Evolutionary conservation across 176 grass and related monocot species (phyloP).

Genomic region (Oryza punctata): DNA sequence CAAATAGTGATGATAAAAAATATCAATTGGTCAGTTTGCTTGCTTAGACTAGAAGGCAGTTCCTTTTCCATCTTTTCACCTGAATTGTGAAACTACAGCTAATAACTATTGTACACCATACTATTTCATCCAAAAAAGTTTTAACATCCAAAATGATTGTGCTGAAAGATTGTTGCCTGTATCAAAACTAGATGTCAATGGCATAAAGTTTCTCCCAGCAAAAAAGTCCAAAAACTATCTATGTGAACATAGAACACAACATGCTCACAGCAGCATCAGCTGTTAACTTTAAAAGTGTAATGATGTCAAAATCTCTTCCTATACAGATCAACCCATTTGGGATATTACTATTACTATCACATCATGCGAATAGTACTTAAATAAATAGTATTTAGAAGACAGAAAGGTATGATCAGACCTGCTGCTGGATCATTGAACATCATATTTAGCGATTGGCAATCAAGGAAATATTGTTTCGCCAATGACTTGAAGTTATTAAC

Average conservation of each 20-base stretch:
- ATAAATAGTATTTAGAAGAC: neutral
- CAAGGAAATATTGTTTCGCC: constrained; percentile 71
- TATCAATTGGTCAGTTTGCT: neutral
- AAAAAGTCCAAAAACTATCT: neutral
- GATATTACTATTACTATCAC: neutral
- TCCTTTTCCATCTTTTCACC: neutral
- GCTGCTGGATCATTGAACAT: constrained; percentile 61
- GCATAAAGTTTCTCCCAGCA: neutral
- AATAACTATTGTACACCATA: constrained; percentile 4
- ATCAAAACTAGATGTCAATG: neutral
- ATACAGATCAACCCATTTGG: neutral
- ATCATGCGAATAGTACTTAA: neutral
- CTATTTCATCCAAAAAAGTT: neutral
- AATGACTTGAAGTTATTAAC: constrained; percentile 62
- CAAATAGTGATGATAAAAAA: neutral
- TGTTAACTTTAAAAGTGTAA: neutral
- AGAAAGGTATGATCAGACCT: constrained; percentile 27
- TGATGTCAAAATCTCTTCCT: neutral
- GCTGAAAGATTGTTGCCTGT: neutral
- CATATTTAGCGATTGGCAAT: constrained; percentile 72
- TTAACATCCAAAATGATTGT: neutral
- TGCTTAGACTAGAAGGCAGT: neutral
- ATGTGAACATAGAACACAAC: neutral
- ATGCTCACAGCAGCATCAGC: neutral
- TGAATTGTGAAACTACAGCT: neutral